A percentile compares a stretch with the other conserved stretches of the same genome.
phyloP scores from a whole-genome alignment of 352 stramenopile species.

The Globisporangium acanthophoron region DNA sequence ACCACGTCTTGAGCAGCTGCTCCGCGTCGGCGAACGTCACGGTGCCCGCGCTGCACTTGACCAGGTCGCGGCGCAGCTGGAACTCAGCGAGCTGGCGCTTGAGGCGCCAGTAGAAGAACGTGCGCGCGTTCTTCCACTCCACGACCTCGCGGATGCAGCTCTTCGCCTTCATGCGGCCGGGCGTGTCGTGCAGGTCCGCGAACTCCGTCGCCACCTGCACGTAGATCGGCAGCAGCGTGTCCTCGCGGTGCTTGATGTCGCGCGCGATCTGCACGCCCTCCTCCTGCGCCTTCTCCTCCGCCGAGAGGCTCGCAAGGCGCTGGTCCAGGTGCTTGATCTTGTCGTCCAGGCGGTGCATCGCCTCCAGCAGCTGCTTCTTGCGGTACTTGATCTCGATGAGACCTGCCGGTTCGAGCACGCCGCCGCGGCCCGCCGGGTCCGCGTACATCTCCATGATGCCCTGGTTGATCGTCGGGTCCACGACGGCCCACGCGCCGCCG shows the following conservation, averaged over 20 bases:
- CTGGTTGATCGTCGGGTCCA: constrained; percentile 99
- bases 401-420: constrained; percentile 98
- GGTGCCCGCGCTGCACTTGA: constrained; percentile 25
- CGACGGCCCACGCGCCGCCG: constrained; percentile 98
- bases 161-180: constrained; percentile 99
- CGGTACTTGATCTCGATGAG: constrained; percentile 99
- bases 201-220: constrained; percentile 99
- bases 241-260: constrained; percentile 92
- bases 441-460: constrained; percentile 99
- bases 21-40: constrained; percentile 51
- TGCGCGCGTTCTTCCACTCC: constrained; percentile 91
- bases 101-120: constrained; percentile 99
- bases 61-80: constrained; percentile 70
- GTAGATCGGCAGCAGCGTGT: constrained; percentile 95
- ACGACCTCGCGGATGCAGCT: constrained; percentile 97
- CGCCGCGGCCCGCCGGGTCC: constrained; percentile 89
- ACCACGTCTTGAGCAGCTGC: constrained; percentile 72
- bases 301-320: constrained; percentile 52
- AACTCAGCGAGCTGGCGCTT: constrained; percentile 97
- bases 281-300: constrained; percentile 15
- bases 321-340: constrained; percentile 86
- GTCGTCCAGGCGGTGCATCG: constrained; percentile 96
- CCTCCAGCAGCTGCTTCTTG: constrained; percentile 94
- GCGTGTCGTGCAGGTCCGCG: constrained; percentile 99
- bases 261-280: constrained; percentile 64